Evolutionary conservation across 305 asterid species (phyloP).

Genomic region (Fraxinus floribunda): DNA sequence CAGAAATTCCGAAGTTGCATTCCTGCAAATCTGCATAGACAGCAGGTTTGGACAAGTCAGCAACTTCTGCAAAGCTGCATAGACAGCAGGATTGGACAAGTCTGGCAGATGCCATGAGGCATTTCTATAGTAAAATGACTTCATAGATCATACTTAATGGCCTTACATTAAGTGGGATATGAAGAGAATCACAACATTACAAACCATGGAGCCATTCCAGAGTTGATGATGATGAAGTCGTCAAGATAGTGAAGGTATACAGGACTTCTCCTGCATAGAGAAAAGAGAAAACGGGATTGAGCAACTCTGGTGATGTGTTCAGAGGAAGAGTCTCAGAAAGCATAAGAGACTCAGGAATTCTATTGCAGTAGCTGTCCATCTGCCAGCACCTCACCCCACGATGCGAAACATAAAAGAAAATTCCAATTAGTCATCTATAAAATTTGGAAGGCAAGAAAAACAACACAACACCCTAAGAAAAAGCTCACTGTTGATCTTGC

Average conservation of each 20-base stretch:
- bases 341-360: neutral
- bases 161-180: neutral
- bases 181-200: slow-evolving; percentile 18
- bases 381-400: neutral
- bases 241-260: slow-evolving; percentile 82
- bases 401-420: neutral
- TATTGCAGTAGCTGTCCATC: neutral
- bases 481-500: neutral
- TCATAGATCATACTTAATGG: neutral
- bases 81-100: neutral
- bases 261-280: slow-evolving; percentile 62
- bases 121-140: neutral
- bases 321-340: slow-evolving; percentile 10
- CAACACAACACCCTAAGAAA: neutral
- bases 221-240: slow-evolving; percentile 73
- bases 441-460: neutral
- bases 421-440: neutral
- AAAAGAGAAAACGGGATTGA: slow-evolving; percentile 15
- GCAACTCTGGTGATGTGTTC: neutral
- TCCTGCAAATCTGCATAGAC: slow-evolving; percentile 4
- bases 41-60: neutral
- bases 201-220: slow-evolving; percentile 90
- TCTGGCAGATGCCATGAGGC: neutral
- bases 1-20: neutral
- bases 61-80: neutral